Conservation (phyloP, 768 basidiomycete genomes). For the Panaeolus cyanescens region DNA sequence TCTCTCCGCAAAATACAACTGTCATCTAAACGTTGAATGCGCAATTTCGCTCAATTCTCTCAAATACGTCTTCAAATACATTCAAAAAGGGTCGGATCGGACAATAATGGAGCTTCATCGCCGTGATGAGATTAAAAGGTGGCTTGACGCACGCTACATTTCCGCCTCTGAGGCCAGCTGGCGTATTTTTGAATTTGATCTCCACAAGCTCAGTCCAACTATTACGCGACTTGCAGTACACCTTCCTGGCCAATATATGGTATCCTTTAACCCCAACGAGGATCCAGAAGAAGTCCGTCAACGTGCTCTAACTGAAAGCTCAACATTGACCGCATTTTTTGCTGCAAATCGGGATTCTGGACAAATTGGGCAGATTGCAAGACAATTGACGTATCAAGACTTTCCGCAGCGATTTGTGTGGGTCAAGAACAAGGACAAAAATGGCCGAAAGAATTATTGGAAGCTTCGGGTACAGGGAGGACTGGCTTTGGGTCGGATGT, state of each 20-base stretch:
- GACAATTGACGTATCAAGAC: conserved; percentile 37
- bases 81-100: conserved; percentile 47
- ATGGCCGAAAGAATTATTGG: conserved; percentile 13
- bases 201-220: conserved; percentile 35
- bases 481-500: conserved; percentile 43
- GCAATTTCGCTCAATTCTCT: conserved; percentile 32
- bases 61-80: conserved; percentile 52
- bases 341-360: conserved; percentile 35
- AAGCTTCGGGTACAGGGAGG: too few species aligned
- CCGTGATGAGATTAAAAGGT: conserved; percentile 37
- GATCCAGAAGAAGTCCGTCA: conserved; percentile 29
- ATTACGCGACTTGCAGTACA: conserved; percentile 44
- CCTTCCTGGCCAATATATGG: conserved; percentile 27
- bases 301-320: conserved; percentile 12
- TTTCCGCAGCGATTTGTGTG: conserved; percentile 25
- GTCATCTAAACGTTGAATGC: conserved; percentile 51
- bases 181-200: conserved; percentile 30
- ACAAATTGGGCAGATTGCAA: conserved; percentile 8
- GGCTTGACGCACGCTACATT: conserved; percentile 37
- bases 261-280: conserved; percentile 14
- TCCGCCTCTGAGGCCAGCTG: conserved; percentile 33
- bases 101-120: conserved; percentile 25
- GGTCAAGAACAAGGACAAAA: conserved; percentile 28
- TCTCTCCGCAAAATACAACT: conserved; percentile 31
- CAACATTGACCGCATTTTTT: conserved; percentile 33